Percentiles rank a stretch among this genome's conserved stretches.
These are phyloP conservation scores for Ascosphaera apis DNA, from an alignment of 2,329 filamentous ascomycete species.

Conservation along the genomic window DNA sequence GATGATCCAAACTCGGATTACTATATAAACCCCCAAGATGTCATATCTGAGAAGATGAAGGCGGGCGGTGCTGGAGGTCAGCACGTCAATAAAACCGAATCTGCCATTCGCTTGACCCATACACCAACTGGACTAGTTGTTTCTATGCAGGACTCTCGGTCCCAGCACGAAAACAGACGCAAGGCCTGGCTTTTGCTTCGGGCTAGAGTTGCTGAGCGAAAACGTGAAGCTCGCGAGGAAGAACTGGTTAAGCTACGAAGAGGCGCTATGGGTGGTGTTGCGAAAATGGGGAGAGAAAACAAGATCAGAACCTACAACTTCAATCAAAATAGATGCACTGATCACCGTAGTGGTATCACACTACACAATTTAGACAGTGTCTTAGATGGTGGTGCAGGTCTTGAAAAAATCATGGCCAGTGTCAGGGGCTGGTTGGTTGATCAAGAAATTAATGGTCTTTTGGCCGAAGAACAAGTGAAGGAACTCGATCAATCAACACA, in stretches of 20 bases:
- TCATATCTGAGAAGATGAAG: constrained; percentile 70
- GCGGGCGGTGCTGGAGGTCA: constrained; percentile 83
- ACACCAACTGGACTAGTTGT: constrained; percentile 68
- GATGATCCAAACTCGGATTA: constrained; percentile 80
- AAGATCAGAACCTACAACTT: constrained; percentile 89
- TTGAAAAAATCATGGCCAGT: constrained; percentile 57
- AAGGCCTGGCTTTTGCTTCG: constrained; percentile 70
- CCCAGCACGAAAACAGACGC: constrained; percentile 71
- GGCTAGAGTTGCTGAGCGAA: constrained; percentile 55
- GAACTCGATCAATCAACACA: neutral
- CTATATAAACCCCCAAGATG: constrained; percentile 66
- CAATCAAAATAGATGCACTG: constrained; percentile 58
- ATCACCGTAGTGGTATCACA: constrained; percentile 62
- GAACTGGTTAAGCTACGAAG: constrained; percentile 51
- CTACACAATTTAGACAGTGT: constrained; percentile 61
- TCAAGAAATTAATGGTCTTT: constrained; percentile 48
- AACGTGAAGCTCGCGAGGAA: constrained; percentile 64
- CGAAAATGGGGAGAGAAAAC: constrained; percentile 65
- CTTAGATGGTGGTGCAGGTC: constrained; percentile 47
- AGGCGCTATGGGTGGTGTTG: constrained; percentile 54
- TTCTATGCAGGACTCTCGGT: constrained; percentile 78
- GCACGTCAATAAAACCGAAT: constrained; percentile 97
- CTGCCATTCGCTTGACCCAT: constrained; percentile 80
- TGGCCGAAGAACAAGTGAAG: constrained; percentile 37
- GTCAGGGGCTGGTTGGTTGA: constrained; percentile 54